Evolutionary conservation across 23 red algal genomes (phyloP).

Genomic region (Gracilaria domingensis): DNA sequence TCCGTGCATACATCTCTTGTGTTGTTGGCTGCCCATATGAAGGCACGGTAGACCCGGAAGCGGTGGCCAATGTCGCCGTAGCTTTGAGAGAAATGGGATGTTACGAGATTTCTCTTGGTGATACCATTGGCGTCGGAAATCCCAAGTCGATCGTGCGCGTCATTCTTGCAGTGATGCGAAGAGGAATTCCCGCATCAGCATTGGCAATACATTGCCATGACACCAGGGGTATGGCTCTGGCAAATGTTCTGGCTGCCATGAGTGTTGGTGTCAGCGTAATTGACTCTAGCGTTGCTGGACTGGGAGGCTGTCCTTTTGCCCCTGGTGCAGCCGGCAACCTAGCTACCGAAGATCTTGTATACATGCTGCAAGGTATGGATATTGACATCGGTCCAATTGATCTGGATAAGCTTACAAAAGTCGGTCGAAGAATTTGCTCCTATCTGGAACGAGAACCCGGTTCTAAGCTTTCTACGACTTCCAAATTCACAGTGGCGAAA

Average conservation of each 20-base stretch:
- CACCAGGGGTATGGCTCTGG: slow-evolving; percentile 88
- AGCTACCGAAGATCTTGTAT: slow-evolving; percentile 87
- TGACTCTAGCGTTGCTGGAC: slow-evolving; percentile 86
- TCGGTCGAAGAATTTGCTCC: slow-evolving; percentile 49
- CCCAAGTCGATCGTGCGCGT: slow-evolving; percentile 75
- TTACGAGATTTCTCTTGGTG: slow-evolving; percentile 95
- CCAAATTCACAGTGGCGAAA: not conserved
- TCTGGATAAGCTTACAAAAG: slow-evolving; percentile 40
- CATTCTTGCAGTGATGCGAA: slow-evolving; percentile 50
- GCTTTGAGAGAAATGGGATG: slow-evolving; percentile 90
- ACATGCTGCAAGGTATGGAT: slow-evolving; percentile 63
- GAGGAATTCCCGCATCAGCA: slow-evolving; percentile 46
- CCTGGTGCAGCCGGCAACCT: slow-evolving; percentile 93
- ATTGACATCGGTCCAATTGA: slow-evolving; percentile 55
- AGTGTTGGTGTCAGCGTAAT: slow-evolving; percentile 69
- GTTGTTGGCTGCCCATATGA: slow-evolving; percentile 94
- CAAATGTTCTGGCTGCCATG: slow-evolving; percentile 88
- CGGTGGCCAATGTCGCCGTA: slow-evolving; percentile 75
- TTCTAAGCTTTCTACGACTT: slow-evolving; percentile 29
- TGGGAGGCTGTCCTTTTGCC: slow-evolving; percentile 97
- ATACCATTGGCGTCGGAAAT: slow-evolving; percentile 93
- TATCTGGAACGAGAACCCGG: slow-evolving; percentile 35
- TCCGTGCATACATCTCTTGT: slow-evolving; percentile 92
- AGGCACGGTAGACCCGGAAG: slow-evolving; percentile 58
- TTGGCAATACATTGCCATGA: slow-evolving; percentile 96